Conservation (phyloP, 352 stramenopile genomes). For the Globisporangium nagaii region DNA sequence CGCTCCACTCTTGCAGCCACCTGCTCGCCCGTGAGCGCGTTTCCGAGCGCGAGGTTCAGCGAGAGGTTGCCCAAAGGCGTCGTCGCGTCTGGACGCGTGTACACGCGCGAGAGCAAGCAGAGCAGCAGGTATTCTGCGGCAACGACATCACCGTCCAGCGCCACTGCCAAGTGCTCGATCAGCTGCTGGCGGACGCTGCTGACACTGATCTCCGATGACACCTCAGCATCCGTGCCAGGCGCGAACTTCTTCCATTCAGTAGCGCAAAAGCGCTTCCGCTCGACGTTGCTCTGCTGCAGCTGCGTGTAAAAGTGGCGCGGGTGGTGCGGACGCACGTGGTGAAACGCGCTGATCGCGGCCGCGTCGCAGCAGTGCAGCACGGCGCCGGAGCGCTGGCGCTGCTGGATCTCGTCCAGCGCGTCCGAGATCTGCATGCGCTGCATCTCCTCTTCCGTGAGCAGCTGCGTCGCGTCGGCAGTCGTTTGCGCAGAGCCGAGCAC, state of each 20-base stretch:
- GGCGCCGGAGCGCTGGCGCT: slow-evolving; percentile 35
- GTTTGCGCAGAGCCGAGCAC: slow-evolving; percentile 22
- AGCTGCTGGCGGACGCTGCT: slow-evolving; percentile 27
- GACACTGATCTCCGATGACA: slow-evolving; percentile 3
- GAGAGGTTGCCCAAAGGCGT: slow-evolving; percentile 72
- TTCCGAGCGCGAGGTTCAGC: slow-evolving; percentile 47
- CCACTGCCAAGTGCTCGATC: slow-evolving; percentile 34
- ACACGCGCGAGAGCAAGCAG: slow-evolving; percentile 67
- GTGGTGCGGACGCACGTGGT: slow-evolving; percentile 49
- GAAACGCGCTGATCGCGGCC: slow-evolving; percentile 24
- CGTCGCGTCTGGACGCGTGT: slow-evolving; percentile 49
- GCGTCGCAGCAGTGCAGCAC: slow-evolving; percentile 68
- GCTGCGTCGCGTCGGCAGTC: slow-evolving; percentile 11
- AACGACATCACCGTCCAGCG: slow-evolving; percentile 36
- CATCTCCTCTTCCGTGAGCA: slow-evolving; percentile 25
- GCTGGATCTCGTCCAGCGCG: slow-evolving; percentile 51
- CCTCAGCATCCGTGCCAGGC: not conserved
- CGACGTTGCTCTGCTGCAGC: slow-evolving; percentile 28
- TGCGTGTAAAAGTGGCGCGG: slow-evolving; percentile 21
- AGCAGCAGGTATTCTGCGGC: slow-evolving; percentile 71
- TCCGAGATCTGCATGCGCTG: slow-evolving; percentile 62
- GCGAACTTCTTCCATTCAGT: slow-evolving; percentile 27
- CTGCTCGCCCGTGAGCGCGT: not conserved
- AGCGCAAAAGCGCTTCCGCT: slow-evolving; percentile 26
- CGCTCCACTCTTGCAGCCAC: slow-evolving; percentile 14